Evolutionary conservation across 1,284 basidiomycete genomes (phyloP), one percentile per base, ranked within the genome.

Genomic region (Ustilago crameri): DNA sequence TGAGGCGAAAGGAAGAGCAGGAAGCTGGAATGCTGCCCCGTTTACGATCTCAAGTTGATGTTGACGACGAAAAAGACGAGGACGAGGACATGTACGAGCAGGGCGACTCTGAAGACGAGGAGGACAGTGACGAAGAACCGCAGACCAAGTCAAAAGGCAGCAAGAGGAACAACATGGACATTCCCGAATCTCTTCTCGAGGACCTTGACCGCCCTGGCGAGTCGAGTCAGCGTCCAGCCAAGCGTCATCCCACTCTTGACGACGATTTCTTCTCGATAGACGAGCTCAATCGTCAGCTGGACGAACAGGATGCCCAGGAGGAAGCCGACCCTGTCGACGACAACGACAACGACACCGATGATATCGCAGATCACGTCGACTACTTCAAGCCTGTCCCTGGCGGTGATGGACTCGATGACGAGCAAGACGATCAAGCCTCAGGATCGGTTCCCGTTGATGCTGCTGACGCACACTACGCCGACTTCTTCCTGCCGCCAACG

Each of bases 261-360:
- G 95, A 98, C 82, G 89, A 88, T 24, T 98, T 98, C 86, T 98
- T 98, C 85, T 89, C 91, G 56, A 88, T 98, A 55, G 89, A 90
- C 54, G 87, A 89, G 22, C 98, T 98, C 86, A 96, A 98, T 82
- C 88, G 90, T 5, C 89, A 93, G 84, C 91, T 91, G 2, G 91
- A 92, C 82, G 89, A 89, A 73, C 88, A 90, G 8, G 93, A 96
- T 32, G 84, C 89, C 90, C 40, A 68, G 58, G 15, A 86, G 59
- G 86, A 86, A 12, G 85, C 88, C 14, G 89, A 90, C 5, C 49
- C 86, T 84, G 46, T 86, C 91, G 51, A 66, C 9, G 48, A 50
- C 24, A 84, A 83, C n/a, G 84, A 85, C 40, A 85, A 86, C 26
- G 87, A 85, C 40, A 85, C 86, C 26, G 87, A 88, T 27, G 88